Base-by-base conservation (phyloP, 2,329 filamentous ascomycete species). In the Celoporthe dispersa region DNA sequence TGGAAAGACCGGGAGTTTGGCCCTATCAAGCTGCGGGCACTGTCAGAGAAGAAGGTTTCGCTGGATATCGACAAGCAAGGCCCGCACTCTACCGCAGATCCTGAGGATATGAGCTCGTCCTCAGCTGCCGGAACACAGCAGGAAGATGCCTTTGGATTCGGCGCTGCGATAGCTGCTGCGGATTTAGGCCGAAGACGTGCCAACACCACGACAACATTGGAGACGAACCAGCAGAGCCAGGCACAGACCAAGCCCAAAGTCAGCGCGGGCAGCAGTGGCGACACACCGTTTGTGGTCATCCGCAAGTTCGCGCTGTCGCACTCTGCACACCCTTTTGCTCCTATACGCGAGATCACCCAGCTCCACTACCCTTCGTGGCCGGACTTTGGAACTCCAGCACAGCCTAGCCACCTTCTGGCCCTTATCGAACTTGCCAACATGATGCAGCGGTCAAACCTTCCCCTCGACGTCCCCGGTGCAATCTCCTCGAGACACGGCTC, bases 281-380 rank as follows among this genome's bases (percentile, higher is more conserved):
- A 94, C 37, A 81, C 87, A 5, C 92, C 94, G 1, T 91, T 91
- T 77, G 93, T 97, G 66, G 90, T 92, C 64, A 89, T 98, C 55
- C 91, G 96, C 61, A 96, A 96, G 78, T 96, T 98, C 76, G 91
- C 92, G 0, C 83, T 99, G 37, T 91, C 90, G 1, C 93, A 98
- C 78, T 83, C 89, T 2, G 84, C 87, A 1, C 87, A 92, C 70
- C 94, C 95, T 0, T 98, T 97, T 77, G 88, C 90, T 28, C 92
- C 94, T 0, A 91, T 97, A 74, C 92, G 95, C 33, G 94, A 98
- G 80, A 91, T 99, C 72, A 98, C 94, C 0, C 96, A 99, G 75
- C 84, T 99, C 19, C 94, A 98, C 78, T 98, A 98, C 79, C 90
- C 94, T 0, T 91, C 92, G n/a, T 99, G 96, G 96, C 96, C 96